Evolutionary conservation across 768 basidiomycete species (phyloP).

Genomic region (Naganishia randhawae): DNA sequence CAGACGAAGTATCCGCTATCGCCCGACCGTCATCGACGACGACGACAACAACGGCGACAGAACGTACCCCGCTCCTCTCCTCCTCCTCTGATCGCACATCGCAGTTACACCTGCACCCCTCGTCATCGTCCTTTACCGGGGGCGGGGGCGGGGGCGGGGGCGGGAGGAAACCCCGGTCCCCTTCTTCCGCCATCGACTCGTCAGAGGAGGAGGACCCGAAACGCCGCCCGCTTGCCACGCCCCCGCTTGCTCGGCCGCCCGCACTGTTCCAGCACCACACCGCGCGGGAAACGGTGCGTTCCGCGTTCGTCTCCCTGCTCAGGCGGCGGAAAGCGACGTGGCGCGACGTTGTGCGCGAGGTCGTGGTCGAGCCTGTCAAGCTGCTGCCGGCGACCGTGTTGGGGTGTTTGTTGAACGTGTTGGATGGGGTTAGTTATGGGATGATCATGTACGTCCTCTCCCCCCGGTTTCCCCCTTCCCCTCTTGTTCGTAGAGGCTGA

Average conservation of each 20-base stretch:
- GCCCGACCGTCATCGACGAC: not conserved
- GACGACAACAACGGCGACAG: not conserved
- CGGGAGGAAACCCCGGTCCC: too few relatives aligned
- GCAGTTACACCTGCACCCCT: not conserved
- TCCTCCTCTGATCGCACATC: not conserved
- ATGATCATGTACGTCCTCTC: constrained; percentile 57
- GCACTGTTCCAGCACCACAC: too few relatives aligned
- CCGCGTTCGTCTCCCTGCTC: not conserved
- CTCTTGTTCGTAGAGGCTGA: too few relatives aligned
- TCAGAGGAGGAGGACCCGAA: not conserved
- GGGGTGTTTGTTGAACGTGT: constrained; percentile 77
- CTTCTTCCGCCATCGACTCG: too few relatives aligned
- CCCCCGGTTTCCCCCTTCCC: not conserved
- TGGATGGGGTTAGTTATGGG: constrained; percentile 94
- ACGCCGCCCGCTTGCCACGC: not conserved
- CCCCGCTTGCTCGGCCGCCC: too few relatives aligned
- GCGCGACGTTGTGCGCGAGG: constrained; percentile 37
- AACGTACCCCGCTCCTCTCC: constrained; percentile 5
- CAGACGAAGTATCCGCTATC: not conserved
- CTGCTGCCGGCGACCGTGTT: constrained; percentile 75
- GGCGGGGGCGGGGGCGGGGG: not conserved
- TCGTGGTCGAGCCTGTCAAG: constrained; percentile 44
- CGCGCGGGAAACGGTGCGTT: not conserved
- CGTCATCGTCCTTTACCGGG: not conserved
- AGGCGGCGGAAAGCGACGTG: constrained; percentile 39